Base-by-base conservation (phyloP, 768 basidiomycete genomes). In the Galerina marginata region DNA sequence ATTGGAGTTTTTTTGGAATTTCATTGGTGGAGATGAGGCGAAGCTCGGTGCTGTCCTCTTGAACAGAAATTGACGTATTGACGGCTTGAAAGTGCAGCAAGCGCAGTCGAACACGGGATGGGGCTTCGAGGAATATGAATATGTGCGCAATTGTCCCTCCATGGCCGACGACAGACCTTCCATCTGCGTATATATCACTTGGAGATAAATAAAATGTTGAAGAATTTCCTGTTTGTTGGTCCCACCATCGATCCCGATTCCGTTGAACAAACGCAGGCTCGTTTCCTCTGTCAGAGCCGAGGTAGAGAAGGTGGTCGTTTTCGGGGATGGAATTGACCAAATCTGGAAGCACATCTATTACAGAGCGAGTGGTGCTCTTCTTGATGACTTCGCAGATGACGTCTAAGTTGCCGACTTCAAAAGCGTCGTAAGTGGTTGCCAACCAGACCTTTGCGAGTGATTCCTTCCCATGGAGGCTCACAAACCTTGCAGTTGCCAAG, bases 341-440 rank as follows among this genome's bases (percentile, higher is more conserved):
- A 16, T 52, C 36, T 52, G 11, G 50, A 16, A 11, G 1, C 3
- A 52, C 50, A 20, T 23, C 2, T 9, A 39, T 33, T 2, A 52
- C 50, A 38, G 50, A 52, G 33, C 50, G 50, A 38, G 50, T 39
- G 50, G 50, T 52, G 6, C 37, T 37, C 12, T 52, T 52, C n/a
- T n/a, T n/a, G 29, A 52, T 38, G 16, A 38, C 33, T 11, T 52
- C 50, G 23, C 29, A 39, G 16, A 52, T 16, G 12, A 10, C n/a
- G 9, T 52, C 15, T 11, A 20, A 20, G 20, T 10, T 16, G 16
- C 9, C 9, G 33, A 26, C 3, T n/a, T n/a, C n/a, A n/a, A n/a
- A n/a, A 6, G 16, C 50, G 16, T 39, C 36, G 16, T 52, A 52
- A 4, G 37, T 29, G 3, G 14, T 16, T 37, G 50, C 29, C 3